A percentile compares a stretch with the other conserved stretches of the same genome.
Evolutionary conservation across 352 stramenopile species (phyloP).

Genomic region (Plasmopara viticola): DNA sequence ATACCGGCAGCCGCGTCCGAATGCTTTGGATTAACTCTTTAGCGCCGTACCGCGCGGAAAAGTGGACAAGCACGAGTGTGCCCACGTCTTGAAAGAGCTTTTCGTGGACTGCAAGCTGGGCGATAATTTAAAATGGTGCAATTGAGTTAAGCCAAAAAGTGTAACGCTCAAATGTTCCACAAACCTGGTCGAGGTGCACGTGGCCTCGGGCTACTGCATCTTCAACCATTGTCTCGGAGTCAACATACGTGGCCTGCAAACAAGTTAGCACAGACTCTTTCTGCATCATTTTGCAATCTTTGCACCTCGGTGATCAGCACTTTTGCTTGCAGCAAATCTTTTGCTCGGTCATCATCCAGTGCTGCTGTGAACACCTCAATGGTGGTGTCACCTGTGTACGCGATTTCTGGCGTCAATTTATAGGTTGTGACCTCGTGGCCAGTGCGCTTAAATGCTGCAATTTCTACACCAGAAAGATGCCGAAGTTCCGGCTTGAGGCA

Average conservation of each 20-base stretch:
- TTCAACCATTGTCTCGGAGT: conserved; percentile 33
- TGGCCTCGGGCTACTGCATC: conserved; percentile 56
- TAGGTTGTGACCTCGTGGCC: conserved; percentile 40
- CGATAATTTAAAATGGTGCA: background rate
- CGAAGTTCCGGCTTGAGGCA: conserved; percentile 48
- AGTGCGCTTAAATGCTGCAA: conserved; percentile 38
- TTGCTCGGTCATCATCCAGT: conserved; percentile 9
- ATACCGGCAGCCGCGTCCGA: conserved; percentile 22
- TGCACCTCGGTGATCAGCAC: conserved; percentile 76
- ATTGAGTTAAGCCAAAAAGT: background rate
- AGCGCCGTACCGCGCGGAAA: conserved; percentile 53
- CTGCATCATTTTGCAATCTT: background rate
- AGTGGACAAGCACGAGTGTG: conserved; percentile 65
- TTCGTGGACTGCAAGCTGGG: conserved; percentile 42
- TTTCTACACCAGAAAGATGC: conserved; percentile 29
- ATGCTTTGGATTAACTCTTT: conserved; percentile 31
- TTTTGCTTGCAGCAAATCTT: conserved; percentile 56
- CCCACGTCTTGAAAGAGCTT: conserved; percentile 44
- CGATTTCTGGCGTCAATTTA: conserved; percentile 45
- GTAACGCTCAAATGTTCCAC: conserved; percentile 4
- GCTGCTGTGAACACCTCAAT: conserved; percentile 42
- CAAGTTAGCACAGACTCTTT: too few relatives aligned
- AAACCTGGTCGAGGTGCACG: conserved; percentile 70
- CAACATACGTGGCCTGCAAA: conserved; percentile 57
- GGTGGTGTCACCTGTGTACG: conserved; percentile 80